Evolutionary conservation across 2,329 filamentous ascomycete species (phyloP), one percentile per base, ranked within the genome.

Genomic region (Podosphaera aphanis): DNA sequence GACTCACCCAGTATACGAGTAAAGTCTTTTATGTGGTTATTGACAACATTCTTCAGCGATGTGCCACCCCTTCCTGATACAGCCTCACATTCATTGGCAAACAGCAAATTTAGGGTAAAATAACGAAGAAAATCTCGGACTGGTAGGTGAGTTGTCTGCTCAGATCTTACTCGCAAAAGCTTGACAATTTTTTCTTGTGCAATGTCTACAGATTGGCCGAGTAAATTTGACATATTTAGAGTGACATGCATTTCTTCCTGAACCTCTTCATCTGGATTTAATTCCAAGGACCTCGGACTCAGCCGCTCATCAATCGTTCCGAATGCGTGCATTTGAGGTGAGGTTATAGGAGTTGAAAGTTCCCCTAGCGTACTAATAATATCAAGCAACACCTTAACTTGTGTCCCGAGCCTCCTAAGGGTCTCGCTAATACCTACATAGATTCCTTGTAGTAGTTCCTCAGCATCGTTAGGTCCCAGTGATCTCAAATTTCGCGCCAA

Each of bases 371-470:
- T 78, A 59, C 85, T 93, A 0, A 86, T 90, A 18, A 93, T 82
- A 60, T 98, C 90, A 8, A 98, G 68, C n/a, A 98, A 64, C 8
- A 95, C 77, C 60, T 98, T 98, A 46, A 90, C 81, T 59, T 95
- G 88, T 0, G 84, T 86, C 16, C 83, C 84, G 6, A 94, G 65
- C 55, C 90, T 73, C 47, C 90, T 71, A 42, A 98, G 61, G 2
- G 83, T 83, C 63, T 98, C 90, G 3, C 88, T 80, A 7, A 94
- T 79, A 29, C 81, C 77, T 16, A 85, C 79, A 57, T 95, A 98
- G 15, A 93, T 80, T 47, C 75, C 82, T 25, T 76, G 67, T 13
- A 95, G 70, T 54, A 95, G 72, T 5, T 77, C 73, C 61, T 95
- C 88, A 0, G 85, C 83, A 61, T 93, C 85, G 47, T 79, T 76